Conservation (phyloP, 176 grass and related monocot genomes). For the Pharus latifolius region DNA sequence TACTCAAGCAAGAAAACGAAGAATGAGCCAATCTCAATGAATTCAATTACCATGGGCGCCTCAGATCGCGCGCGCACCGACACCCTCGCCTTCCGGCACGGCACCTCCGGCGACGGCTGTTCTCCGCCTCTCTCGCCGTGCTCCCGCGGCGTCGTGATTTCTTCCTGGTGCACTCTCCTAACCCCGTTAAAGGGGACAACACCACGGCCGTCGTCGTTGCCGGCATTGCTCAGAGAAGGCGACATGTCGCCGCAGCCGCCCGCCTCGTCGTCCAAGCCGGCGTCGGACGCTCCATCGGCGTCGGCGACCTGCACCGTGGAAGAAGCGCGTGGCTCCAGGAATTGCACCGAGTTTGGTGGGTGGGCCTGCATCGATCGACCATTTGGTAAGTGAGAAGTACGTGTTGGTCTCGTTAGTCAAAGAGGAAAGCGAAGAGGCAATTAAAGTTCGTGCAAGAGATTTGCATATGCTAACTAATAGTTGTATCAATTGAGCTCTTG, state of each 20-base stretch:
- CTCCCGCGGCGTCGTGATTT: not conserved
- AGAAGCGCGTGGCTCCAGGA: constrained; percentile 31
- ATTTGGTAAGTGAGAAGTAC: constrained; percentile 12
- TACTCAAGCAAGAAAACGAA: too few relatives aligned
- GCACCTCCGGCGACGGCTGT: constrained; percentile 43
- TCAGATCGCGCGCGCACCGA: constrained; percentile 85
- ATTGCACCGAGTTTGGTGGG: constrained; percentile 15
- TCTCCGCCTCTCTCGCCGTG: not conserved
- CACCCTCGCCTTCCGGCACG: constrained; percentile 71
- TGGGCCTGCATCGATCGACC: constrained; percentile 23
- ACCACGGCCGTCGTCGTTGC: not conserved
- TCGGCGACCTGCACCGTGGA: not conserved
- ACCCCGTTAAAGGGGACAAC: too few relatives aligned
- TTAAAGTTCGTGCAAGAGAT: constrained; percentile 19
- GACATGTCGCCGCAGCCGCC: constrained; percentile 6
- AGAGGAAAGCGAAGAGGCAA: constrained; percentile 17
- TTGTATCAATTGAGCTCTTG: not conserved
- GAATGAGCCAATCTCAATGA: too few relatives aligned
- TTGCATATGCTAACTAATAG: constrained; percentile 22
- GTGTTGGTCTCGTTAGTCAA: constrained; percentile 24
- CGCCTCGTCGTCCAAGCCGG: constrained; percentile 20
- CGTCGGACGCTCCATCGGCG: constrained; percentile 14
- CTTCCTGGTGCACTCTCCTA: not conserved
- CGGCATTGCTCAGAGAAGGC: constrained; percentile 16
- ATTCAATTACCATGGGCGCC: constrained; percentile 61